Evolutionary conservation across 2,329 filamentous ascomycete genomes (phyloP), one percentile per base, ranked within the genome.

Genomic region (Dactylonectria macrodidyma): DNA sequence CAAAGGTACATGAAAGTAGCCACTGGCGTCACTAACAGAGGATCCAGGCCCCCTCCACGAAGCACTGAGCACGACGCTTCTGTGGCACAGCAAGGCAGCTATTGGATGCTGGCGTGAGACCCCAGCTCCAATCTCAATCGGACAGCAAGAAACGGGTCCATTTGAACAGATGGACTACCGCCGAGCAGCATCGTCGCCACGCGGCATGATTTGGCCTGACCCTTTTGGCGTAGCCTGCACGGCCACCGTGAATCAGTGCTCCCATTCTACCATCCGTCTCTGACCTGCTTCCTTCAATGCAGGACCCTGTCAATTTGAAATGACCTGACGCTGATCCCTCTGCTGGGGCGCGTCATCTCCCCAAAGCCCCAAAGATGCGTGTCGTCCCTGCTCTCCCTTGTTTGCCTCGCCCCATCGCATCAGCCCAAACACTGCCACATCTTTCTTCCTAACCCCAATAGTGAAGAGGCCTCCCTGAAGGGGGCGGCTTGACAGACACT

Each of bases 71-170:
- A 30, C 26, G 7, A 30, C 26, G 26, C 26, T 30, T 30, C 26
- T 3, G 3, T 30, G 26, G 7, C 11, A 36, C n/a, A 12, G n/a
- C 33, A 36, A 34, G 41, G 16, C 16, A 44, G 16, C 41, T 44
- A n/a, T 6, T 14, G 14, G 16, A n/a, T 6, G 41, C 41, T 44
- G 16, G 19, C 41, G 19, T 19, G n/a, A 14, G 41, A 14, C 41
- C 41, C 41, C n/a, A 14, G 41, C 41, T 19, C 41, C 41, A 19
- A 44, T 16, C 16, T 46, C n/a, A 12, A 22, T 33, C n/a, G n/a
- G 24, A 10, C 46, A 51, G 46, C n/a, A 50, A 59, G 44, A 66
- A 66, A 66, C 54, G 62, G 62, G 64, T 66, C 62, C 50, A 51
- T 66, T 59, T 56, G 36, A 54, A 10, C 55, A 30, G 41, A 34